A percentile compares a stretch with the other conserved stretches of the same genome.
Conservation (phyloP, 495 filamentous ascomycete genomes). For the Friedmanniomyces endolithicus region DNA sequence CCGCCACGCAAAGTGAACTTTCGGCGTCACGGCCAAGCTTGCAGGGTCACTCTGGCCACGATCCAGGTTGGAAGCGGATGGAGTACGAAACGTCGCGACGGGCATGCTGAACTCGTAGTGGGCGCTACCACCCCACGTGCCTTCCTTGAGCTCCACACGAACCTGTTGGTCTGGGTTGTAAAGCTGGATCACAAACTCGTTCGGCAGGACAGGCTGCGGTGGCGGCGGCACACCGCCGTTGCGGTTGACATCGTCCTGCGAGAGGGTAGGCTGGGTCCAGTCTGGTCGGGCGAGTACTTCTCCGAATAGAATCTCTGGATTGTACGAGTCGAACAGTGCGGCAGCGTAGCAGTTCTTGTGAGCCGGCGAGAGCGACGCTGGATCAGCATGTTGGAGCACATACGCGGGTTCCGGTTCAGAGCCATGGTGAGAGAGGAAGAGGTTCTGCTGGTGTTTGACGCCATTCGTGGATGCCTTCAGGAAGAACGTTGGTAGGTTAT, state of each 20-base stretch:
- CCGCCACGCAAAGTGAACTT: slow-evolving; percentile 79
- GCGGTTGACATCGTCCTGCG: slow-evolving; percentile 62
- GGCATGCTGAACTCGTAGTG: slow-evolving; percentile 91
- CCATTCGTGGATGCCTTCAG: slow-evolving; percentile 38
- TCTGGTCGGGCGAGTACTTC: slow-evolving; percentile 76
- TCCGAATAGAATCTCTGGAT: slow-evolving; percentile 68
- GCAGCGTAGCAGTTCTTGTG: slow-evolving; percentile 75
- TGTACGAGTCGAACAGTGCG: slow-evolving; percentile 72
- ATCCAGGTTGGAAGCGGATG: slow-evolving; percentile 65
- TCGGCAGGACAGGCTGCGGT: slow-evolving; percentile 65
- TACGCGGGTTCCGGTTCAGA: slow-evolving; percentile 71
- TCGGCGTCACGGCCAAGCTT: slow-evolving; percentile 58
- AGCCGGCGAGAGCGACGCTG: slow-evolving; percentile 46
- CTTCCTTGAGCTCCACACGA: slow-evolving; percentile 52
- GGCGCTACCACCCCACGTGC: slow-evolving; percentile 63
- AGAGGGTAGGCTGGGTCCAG: slow-evolving; percentile 70
- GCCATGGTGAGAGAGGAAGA: slow-evolving; percentile 69
- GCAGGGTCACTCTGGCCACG: slow-evolving; percentile 56
- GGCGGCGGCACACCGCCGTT: slow-evolving; percentile 57
- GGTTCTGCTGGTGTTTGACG: slow-evolving; percentile 42
- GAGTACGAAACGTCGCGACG: slow-evolving; percentile 66
- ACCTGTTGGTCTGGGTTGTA: slow-evolving; percentile 91
- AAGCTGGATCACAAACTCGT: slow-evolving; percentile 68
- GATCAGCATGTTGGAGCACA: slow-evolving; percentile 60
- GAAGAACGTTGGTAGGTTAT: slow-evolving; percentile 76